Conservation (phyloP, 1,139 yeast genomes). For the Geotrichum klebahnii region DNA sequence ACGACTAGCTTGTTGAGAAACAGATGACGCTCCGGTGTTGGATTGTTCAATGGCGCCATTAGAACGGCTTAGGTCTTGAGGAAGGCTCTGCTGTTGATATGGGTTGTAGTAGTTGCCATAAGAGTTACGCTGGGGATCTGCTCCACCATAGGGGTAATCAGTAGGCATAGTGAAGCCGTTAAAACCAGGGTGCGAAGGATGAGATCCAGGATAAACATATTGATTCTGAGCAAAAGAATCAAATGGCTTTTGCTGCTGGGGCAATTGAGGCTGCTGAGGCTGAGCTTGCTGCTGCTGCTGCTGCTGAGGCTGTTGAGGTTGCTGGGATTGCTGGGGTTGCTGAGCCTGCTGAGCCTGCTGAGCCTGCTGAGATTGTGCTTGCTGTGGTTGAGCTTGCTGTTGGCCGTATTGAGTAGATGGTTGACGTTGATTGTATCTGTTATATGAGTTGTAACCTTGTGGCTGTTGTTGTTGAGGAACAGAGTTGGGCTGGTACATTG, state of each 20-base stretch:
- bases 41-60: conserved; percentile 18
- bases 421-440: conserved; percentile 20
- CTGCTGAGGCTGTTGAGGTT: conserved; percentile 3
- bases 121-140: conserved; percentile 24
- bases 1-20: conserved; percentile 13
- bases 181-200: conserved; percentile 26
- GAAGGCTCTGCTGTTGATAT: conserved; percentile 24
- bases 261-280: conserved; percentile 3
- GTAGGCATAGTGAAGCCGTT: conserved; percentile 24
- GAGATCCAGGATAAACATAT: conserved; percentile 30
- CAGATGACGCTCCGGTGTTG: conserved; percentile 4
- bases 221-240: conserved; percentile 29
- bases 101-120: conserved; percentile 26
- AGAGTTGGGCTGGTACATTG: conserved; percentile 19
- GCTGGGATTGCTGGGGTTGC: conserved; percentile 6
- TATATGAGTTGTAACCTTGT: conserved; percentile 25
- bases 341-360: conserved; percentile 17
- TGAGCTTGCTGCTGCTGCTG: conserved; percentile 4
- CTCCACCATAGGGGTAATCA: conserved; percentile 26
- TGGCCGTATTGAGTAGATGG: conserved; percentile 20
- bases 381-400: conserved; percentile 18
- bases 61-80: conserved; percentile 22
- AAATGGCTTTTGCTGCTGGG: conserved; percentile 23
- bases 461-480: conserved; percentile 13
- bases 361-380: conserved; percentile 17